A percentile compares a stretch with the other conserved stretches of the same genome.
phyloP scores from a whole-genome alignment of 495 filamentous ascomycete species.

The Penicillium canescens region DNA sequence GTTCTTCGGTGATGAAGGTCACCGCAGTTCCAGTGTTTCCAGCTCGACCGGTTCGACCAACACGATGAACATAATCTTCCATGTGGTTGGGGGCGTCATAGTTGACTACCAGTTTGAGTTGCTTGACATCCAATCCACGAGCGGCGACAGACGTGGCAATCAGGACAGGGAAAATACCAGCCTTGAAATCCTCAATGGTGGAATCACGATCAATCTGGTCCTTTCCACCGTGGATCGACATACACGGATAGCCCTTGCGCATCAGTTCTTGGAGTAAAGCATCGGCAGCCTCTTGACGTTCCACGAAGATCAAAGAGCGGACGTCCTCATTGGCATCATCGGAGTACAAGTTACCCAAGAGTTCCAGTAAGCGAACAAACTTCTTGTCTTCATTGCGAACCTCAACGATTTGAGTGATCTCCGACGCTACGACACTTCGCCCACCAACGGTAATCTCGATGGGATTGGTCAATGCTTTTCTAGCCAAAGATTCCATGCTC shows the following conservation, averaged over 20 bases:
- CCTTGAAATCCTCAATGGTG: constrained; percentile 93
- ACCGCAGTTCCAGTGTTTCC: constrained; percentile 94
- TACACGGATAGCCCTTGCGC: constrained; percentile 88
- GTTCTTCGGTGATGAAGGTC: constrained; percentile 88
- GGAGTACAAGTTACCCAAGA: constrained; percentile 84
- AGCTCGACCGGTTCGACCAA: constrained; percentile 90
- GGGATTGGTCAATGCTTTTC: constrained; percentile 81
- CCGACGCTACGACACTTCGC: constrained; percentile 85
- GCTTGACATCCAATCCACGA: constrained; percentile 93
- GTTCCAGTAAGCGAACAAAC: constrained; percentile 78
- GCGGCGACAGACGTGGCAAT: constrained; percentile 96
- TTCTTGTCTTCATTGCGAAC: constrained; percentile 81
- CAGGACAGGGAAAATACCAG: constrained; percentile 82
- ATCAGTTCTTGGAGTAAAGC: constrained; percentile 77
- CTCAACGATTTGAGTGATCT: constrained; percentile 94
- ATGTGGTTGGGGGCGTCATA: constrained; percentile 96
- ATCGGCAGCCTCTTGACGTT: constrained; percentile 93
- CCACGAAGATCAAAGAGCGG: constrained; percentile 88
- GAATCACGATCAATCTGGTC: constrained; percentile 95
- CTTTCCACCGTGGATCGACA: constrained; percentile 95
- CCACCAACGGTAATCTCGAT: constrained; percentile 93
- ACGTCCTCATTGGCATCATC: constrained; percentile 80
- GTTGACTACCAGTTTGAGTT: constrained; percentile 94
- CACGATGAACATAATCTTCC: constrained; percentile 97
- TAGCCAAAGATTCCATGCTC: constrained; percentile 87